These are phyloP conservation scores for Blastocystis sp. DNA, from an alignment of 352 stramenopile genomes.

Conservation along the genomic window DNA sequence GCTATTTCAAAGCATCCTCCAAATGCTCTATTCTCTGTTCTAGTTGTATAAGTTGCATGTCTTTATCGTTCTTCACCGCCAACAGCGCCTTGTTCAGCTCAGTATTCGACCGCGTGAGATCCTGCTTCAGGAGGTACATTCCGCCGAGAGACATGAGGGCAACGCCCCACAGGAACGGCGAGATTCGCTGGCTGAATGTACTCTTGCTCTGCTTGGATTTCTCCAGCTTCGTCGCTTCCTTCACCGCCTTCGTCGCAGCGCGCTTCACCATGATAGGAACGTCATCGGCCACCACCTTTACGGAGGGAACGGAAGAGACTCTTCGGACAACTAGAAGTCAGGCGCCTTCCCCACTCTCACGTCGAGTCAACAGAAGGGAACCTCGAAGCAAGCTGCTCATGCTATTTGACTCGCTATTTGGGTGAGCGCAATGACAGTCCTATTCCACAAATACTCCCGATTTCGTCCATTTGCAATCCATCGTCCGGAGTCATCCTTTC, in stretches of 20 bases:
- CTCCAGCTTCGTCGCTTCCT: constrained; percentile 37
- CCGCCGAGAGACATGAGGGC: constrained; percentile 27
- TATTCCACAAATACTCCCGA: not conserved
- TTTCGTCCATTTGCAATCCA: not conserved
- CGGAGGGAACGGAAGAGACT: constrained; percentile 17
- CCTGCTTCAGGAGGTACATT: constrained; percentile 49
- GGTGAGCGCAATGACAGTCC: too few relatives aligned
- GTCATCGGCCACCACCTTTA: constrained; percentile 43
- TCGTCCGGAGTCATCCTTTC: not conserved
- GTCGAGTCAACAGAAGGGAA: not conserved
- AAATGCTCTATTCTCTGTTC: constrained; percentile 47
- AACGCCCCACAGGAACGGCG: constrained; percentile 62
- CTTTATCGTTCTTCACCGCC: constrained; percentile 19
- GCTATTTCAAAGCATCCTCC: constrained; percentile 11
- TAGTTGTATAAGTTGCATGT: not conserved
- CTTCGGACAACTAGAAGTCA: constrained; percentile 1
- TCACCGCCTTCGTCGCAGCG: constrained; percentile 34
- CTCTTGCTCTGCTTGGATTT: constrained; percentile 42
- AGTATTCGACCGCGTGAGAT: constrained; percentile 33
- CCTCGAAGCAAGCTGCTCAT: not conserved
- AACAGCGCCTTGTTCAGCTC: constrained; percentile 31
- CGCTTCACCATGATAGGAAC: constrained; percentile 17
- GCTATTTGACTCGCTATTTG: too few relatives aligned
- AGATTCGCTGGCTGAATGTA: constrained; percentile 54
- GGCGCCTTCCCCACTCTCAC: not conserved